These are phyloP conservation scores for Pseudogymnoascus sp. DNA, from an alignment of 2,329 filamentous ascomycete species.

Conservation along the genomic window DNA sequence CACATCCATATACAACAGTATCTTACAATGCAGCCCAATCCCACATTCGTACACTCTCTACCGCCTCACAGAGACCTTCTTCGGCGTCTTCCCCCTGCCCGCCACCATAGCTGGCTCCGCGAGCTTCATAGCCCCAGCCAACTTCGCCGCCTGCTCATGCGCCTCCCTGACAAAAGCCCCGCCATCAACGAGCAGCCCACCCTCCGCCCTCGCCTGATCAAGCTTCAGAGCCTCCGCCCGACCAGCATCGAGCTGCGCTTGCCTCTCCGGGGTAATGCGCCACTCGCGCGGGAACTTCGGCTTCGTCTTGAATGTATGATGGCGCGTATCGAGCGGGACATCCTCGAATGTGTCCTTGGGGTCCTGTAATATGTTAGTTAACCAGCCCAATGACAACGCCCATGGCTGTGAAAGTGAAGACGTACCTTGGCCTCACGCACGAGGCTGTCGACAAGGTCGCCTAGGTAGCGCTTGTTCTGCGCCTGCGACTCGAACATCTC, in stretches of 20 bases:
- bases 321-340: slow-evolving; percentile 79
- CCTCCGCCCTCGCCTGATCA: slow-evolving; percentile 47
- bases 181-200: slow-evolving; percentile 54
- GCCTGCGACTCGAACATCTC: slow-evolving; percentile 82
- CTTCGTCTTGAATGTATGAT: slow-evolving; percentile 63
- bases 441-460: slow-evolving; percentile 66
- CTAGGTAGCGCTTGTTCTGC: slow-evolving; percentile 94
- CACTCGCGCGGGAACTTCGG: slow-evolving; percentile 73
- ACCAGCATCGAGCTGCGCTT: slow-evolving; percentile 53
- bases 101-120: slow-evolving; percentile 23
- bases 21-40: slow-evolving; percentile 3
- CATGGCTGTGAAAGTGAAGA: slow-evolving; percentile 2
- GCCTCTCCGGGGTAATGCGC: slow-evolving; percentile 66
- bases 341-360: slow-evolving; percentile 76
- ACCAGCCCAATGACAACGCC: background rate
- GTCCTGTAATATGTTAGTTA: slow-evolving; percentile 41
- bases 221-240: slow-evolving; percentile 43
- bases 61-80: slow-evolving; percentile 22
- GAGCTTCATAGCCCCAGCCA: slow-evolving; percentile 11
- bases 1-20: background rate
- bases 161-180: slow-evolving; percentile 37
- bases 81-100: slow-evolving; percentile 15
- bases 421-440: slow-evolving; percentile 63
- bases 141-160: slow-evolving; percentile 20
- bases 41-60: slow-evolving; percentile 9